phyloP scores from a whole-genome alignment of 352 stramenopile species.

The Globisporangium emineosum region DNA sequence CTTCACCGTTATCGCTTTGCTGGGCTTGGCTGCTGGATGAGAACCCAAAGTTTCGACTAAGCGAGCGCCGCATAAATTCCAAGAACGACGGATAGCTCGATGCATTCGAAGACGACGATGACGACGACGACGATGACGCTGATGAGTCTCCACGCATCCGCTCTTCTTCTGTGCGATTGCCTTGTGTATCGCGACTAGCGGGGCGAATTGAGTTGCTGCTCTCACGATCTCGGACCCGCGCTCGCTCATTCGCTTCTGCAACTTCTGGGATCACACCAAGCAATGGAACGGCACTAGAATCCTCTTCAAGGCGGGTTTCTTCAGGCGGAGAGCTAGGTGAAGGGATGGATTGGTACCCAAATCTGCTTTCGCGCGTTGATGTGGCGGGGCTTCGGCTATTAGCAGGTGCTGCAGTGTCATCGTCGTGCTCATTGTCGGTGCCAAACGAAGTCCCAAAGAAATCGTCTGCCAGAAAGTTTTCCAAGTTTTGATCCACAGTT shows the following conservation, averaged over 20 bases:
- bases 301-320: constrained; percentile 2
- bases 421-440: constrained; percentile 23
- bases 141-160: constrained; percentile 20
- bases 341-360: constrained; percentile 19
- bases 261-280: constrained; percentile 63
- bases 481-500: constrained; percentile 33
- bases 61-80: constrained; percentile 44
- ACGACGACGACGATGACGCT: constrained; percentile 29
- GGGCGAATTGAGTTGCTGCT: constrained; percentile 2
- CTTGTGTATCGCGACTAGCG: not conserved
- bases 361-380: not conserved
- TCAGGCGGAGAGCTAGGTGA: constrained; percentile 22
- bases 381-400: constrained; percentile 15
- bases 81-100: constrained; percentile 33
- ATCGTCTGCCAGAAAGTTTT: constrained; percentile 55
- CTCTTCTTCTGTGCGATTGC: not conserved
- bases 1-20: constrained; percentile 3
- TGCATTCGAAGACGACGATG: constrained; percentile 17
- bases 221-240: constrained; percentile 19
- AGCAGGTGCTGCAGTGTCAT: constrained; percentile 14
- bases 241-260: constrained; percentile 46
- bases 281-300: constrained; percentile 7
- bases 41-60: constrained; percentile 35
- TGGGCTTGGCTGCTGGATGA: constrained; percentile 8
- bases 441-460: constrained; percentile 67